Conservation (phyloP, 2,329 filamentous ascomycete genomes). For the Cladosporium cucumerinum region DNA sequence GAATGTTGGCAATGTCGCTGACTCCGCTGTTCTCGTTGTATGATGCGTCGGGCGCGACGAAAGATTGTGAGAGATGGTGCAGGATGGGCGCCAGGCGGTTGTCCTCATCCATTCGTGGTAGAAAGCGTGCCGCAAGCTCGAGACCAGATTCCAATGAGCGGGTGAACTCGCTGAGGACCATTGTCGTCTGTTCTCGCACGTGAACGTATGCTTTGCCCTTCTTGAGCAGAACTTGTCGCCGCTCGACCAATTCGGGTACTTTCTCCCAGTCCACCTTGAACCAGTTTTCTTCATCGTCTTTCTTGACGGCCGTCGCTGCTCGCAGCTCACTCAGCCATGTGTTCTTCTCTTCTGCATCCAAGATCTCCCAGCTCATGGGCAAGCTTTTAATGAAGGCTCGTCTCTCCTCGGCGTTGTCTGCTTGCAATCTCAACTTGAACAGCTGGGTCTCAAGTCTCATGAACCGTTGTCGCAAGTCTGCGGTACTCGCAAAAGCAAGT, state of each 20-base stretch:
- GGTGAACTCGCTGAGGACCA: slow-evolving; percentile 86
- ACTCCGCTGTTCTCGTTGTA: slow-evolving; percentile 62
- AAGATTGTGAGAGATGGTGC: slow-evolving; percentile 87
- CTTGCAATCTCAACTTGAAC: slow-evolving; percentile 76
- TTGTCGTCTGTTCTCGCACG: slow-evolving; percentile 76
- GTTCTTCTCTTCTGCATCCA: slow-evolving; percentile 76
- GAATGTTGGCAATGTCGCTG: slow-evolving; percentile 69
- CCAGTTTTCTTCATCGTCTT: slow-evolving; percentile 75
- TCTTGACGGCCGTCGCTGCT: slow-evolving; percentile 53
- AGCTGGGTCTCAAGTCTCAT: slow-evolving; percentile 82
- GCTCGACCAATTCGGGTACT: slow-evolving; percentile 85
- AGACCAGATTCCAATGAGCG: slow-evolving; percentile 74
- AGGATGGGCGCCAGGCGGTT: slow-evolving; percentile 78
- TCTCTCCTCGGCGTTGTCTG: slow-evolving; percentile 71
- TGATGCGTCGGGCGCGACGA: slow-evolving; percentile 82
- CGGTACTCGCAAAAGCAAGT: slow-evolving; percentile 85
- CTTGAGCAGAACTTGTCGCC: slow-evolving; percentile 70
- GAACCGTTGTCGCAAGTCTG: slow-evolving; percentile 85
- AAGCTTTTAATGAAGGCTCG: slow-evolving; percentile 72
- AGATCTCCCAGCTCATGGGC: slow-evolving; percentile 79
- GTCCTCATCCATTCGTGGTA: slow-evolving; percentile 92
- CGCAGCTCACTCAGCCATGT: slow-evolving; percentile 61
- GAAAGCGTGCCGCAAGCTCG: slow-evolving; percentile 84
- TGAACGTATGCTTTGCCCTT: slow-evolving; percentile 90
- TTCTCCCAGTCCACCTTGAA: slow-evolving; percentile 96